A percentile compares a stretch with the other conserved stretches of the same genome.
phyloP scores from a whole-genome alignment of 2,329 filamentous ascomycete species.

The Mycosphaerella sp. region DNA sequence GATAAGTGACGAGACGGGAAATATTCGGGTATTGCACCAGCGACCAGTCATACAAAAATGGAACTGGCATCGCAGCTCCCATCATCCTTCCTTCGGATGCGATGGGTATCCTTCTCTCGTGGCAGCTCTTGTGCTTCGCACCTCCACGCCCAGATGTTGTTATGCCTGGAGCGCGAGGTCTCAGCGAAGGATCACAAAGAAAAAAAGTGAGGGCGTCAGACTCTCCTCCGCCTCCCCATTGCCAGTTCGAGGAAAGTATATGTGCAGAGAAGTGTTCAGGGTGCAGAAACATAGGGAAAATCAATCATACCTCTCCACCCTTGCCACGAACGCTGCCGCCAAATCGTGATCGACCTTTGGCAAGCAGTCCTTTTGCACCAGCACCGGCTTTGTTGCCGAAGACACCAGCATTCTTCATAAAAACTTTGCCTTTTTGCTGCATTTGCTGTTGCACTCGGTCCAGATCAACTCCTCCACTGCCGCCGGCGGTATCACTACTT shows the following conservation, averaged over 20 bases:
- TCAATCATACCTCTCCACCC: constrained; percentile 83
- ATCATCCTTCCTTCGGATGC: not conserved
- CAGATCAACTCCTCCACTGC: constrained; percentile 23
- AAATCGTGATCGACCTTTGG: constrained; percentile 66
- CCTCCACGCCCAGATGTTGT: constrained; percentile 12
- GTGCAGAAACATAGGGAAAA: constrained; percentile 32
- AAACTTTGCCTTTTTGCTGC: constrained; percentile 79
- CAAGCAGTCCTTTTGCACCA: constrained; percentile 84
- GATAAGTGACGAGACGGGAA: not conserved
- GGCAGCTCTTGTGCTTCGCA: not conserved
- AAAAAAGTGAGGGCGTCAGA: not conserved
- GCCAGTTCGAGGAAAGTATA: not conserved
- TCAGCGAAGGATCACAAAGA: constrained; percentile 14
- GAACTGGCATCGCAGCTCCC: not conserved
- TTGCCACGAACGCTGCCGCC: constrained; percentile 43
- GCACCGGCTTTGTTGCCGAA: constrained; percentile 64
- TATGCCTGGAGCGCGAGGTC: constrained; percentile 15
- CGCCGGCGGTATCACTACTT: constrained; percentile 13
- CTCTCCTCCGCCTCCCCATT: not conserved
- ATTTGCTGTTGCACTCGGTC: constrained; percentile 39
- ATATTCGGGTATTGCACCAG: not conserved
- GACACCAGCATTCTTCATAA: constrained; percentile 74
- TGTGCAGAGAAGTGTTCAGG: constrained; percentile 5
- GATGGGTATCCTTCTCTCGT: not conserved
- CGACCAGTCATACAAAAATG: not conserved